A percentile compares a stretch with the other conserved stretches of the same genome.
Conservation (phyloP, 2,329 filamentous ascomycete species). For the Aspergillus floridensis region DNA sequence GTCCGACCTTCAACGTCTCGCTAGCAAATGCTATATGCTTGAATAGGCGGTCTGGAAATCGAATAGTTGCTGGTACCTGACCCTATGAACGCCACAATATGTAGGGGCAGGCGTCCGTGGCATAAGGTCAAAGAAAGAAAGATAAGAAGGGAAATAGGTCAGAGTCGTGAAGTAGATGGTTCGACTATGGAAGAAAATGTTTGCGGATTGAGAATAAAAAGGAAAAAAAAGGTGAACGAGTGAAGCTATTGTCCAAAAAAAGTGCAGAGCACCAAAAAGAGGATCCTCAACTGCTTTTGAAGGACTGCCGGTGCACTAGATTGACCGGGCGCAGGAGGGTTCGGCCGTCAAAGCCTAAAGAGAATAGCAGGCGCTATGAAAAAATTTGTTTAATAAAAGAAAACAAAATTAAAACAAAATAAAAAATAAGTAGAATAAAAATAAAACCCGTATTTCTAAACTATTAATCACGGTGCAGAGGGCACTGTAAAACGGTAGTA, state of each 20-base stretch:
- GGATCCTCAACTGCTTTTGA: not conserved
- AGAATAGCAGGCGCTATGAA: too few species aligned
- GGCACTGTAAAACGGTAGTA: not conserved
- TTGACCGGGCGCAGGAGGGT: not conserved
- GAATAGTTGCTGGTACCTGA: not conserved
- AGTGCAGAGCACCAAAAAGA: not conserved
- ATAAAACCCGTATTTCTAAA: not conserved
- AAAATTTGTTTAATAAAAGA: too few species aligned
- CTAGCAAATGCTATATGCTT: not conserved
- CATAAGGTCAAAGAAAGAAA: not conserved
- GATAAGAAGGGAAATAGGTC: not conserved
- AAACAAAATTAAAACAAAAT: not conserved
- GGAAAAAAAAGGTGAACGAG: not conserved
- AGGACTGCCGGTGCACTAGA: not conserved
- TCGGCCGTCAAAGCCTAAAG: not conserved
- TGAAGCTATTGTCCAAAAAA: not conserved
- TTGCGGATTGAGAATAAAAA: not conserved
- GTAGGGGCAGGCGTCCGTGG: not conserved
- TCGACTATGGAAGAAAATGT: not conserved
- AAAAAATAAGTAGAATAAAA: too few species aligned
- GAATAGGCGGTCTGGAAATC: slow-evolving; percentile 3
- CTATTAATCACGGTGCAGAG: not conserved
- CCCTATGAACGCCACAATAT: not conserved
- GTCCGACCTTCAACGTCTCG: not conserved
- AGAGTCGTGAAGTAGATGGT: not conserved